Base-by-base conservation (phyloP, 331 rosid genomes). In the Spiraea crenata region DNA sequence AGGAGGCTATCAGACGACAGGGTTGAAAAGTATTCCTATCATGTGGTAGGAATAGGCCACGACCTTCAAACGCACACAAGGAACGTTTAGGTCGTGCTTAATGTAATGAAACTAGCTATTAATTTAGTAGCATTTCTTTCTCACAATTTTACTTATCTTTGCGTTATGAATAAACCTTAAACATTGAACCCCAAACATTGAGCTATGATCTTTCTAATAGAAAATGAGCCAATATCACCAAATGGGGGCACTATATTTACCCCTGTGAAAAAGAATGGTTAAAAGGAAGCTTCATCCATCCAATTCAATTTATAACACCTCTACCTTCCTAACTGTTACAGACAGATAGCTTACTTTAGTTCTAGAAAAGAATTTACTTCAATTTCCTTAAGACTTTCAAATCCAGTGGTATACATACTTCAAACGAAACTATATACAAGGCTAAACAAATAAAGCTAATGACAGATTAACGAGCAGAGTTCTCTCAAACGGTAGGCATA, bases 401-500 rank as follows among this genome's bases (percentile, higher is more conserved):
- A 5, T 25, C 31, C 31, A 25, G 31, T 25, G 31, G 31, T 25
- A 25, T 25, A 58, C 68, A 25, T 41, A 56, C 66, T 57, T 57
- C 13, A n/a, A 57, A 47, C 1, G 13, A 34, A 51, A 69, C 72
- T 76, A 83, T 79, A 63, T 79, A 83, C 87, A 83, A 16, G 51
- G 51, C 66, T 72, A 57, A 79, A 54, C 70, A 48, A 54, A 66
- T 58, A 46, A 44, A 64, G 61, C 63, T 48, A 45, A 17, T 40
- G 65, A 60, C 57, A n/a, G 31, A 40, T 20, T 16, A 6, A 20
- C 25, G 46, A 77, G 39, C 42, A 14, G 40, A 38, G 67, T 54
- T 59, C 41, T 86, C 85, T 89, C 85, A 89, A 64, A 90, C 89
- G 37, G 86, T 82, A 66, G 84, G 88, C 89, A 88, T 79, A 14